Percentiles rank a stretch among this genome's conserved stretches.
Conservation (phyloP, 805 yeast species). For the Teunomyces kruisii region DNA sequence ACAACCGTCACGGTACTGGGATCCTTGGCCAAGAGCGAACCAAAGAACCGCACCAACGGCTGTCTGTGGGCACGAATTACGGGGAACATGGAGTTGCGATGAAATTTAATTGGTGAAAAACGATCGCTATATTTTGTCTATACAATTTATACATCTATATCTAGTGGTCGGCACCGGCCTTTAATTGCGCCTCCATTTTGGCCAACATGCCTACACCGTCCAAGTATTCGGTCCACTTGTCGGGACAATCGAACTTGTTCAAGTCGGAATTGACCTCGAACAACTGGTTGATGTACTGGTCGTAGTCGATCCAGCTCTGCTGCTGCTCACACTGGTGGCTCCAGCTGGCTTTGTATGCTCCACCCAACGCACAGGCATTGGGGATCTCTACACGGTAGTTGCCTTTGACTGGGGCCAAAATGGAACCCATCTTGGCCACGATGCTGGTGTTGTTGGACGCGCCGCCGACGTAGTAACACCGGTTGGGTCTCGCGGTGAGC, state of each 20-base stretch:
- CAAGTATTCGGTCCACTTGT: slow-evolving; percentile 49
- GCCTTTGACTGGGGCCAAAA: slow-evolving; percentile 66
- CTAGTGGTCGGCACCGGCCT: slow-evolving; percentile 4
- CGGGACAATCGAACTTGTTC: slow-evolving; percentile 39
- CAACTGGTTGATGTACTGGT: slow-evolving; percentile 32
- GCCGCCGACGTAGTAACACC: slow-evolving; percentile 84
- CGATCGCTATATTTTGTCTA: background rate
- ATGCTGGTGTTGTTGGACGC: slow-evolving; percentile 73
- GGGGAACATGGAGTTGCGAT: background rate
- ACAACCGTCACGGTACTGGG: slow-evolving; percentile 9
- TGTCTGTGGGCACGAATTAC: background rate
- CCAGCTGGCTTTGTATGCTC: slow-evolving; percentile 86
- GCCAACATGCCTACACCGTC: slow-evolving; percentile 55
- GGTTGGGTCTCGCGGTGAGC: slow-evolving; percentile 57
- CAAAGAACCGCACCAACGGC: background rate
- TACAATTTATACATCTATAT: background rate
- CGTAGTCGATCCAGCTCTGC: slow-evolving; percentile 42
- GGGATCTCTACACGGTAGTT: slow-evolving; percentile 72
- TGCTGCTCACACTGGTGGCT: slow-evolving; percentile 40
- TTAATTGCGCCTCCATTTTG: slow-evolving; percentile 36
- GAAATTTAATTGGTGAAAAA: background rate
- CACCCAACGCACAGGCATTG: slow-evolving; percentile 92
- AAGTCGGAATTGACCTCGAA: slow-evolving; percentile 52
- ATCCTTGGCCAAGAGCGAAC: slow-evolving; percentile 5
- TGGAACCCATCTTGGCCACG: slow-evolving; percentile 64